A percentile compares a stretch with the other conserved stretches of the same genome.
Conservation (phyloP, 306 rosid species). For the Trichosanthes truncata region DNA sequence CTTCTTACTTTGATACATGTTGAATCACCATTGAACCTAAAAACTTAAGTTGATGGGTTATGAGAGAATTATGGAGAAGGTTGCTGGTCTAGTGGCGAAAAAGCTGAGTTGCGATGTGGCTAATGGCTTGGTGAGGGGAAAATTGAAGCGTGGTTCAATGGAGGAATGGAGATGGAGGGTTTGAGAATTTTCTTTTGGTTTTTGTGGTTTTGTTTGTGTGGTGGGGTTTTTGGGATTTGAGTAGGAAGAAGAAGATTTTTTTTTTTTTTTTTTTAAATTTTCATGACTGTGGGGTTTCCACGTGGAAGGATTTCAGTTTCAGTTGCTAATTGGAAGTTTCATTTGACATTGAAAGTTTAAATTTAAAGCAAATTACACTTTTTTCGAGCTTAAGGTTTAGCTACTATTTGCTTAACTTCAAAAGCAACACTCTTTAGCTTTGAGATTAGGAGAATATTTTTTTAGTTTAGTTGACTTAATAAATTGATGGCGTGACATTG, state of each 20-base stretch:
- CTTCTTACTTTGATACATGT: too few species aligned
- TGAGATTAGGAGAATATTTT: too few species aligned
- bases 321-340: neutral
- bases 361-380: too few species aligned
- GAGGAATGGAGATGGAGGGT: neutral
- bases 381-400: too few species aligned
- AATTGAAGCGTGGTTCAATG: neutral
- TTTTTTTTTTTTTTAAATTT: neutral
- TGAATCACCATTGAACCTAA: too few species aligned
- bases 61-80: neutral
- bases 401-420: too few species aligned
- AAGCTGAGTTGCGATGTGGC: slow-evolving; percentile 34
- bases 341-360: too few species aligned
- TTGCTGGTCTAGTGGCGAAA: slow-evolving; percentile 18
- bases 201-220: neutral
- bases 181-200: too few species aligned
- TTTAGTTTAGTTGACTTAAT: too few species aligned
- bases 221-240: neutral
- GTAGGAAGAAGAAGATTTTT: neutral
- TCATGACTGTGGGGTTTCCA: neutral
- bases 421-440: too few species aligned
- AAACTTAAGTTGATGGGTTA: too few species aligned
- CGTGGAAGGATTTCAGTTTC: neutral
- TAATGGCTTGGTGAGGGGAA: slow-evolving; percentile 11
- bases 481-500: too few species aligned